These are phyloP conservation scores for Leishmania arabica DNA, from an alignment of 208 protist species.

Conservation along the genomic window DNA sequence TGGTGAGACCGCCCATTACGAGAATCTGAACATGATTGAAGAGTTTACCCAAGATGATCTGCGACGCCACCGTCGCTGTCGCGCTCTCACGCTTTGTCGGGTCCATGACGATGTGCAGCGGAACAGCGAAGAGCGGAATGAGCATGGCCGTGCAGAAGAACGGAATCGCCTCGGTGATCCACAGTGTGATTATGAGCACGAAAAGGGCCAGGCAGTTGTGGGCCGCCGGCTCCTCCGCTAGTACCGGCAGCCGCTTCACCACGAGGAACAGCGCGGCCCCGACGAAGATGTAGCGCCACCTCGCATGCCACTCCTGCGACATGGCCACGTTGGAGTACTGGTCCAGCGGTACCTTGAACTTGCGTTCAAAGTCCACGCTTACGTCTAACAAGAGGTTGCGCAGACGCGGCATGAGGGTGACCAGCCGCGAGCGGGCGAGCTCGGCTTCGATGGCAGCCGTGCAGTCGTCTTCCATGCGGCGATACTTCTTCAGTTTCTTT, in stretches of 20 bases:
- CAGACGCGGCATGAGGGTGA: conserved; percentile 71
- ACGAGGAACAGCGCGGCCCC: conserved; percentile 67
- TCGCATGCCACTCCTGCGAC: conserved; percentile 70
- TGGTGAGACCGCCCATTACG: conserved; percentile 91
- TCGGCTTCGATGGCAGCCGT: conserved; percentile 74
- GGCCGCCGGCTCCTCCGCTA: conserved; percentile 64
- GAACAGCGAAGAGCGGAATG: conserved; percentile 88
- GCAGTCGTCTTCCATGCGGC: conserved; percentile 71
- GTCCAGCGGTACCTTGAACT: conserved; percentile 83
- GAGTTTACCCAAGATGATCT: conserved; percentile 79
- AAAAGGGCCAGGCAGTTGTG: conserved; percentile 93
- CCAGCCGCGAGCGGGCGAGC: conserved; percentile 70
- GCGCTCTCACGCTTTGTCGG: conserved; percentile 52
- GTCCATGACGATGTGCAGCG: conserved; percentile 79
- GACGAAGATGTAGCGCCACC: conserved; percentile 82
- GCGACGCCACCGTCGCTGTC: conserved; percentile 63
- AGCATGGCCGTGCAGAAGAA: conserved; percentile 93
- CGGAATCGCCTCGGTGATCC: conserved; percentile 93
- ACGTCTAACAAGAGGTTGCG: conserved; percentile 69
- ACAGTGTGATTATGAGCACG: conserved; percentile 83
- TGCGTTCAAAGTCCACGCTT: conserved; percentile 80
- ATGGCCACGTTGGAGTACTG: conserved; percentile 79
- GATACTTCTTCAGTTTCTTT: conserved; percentile 91
- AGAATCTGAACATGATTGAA: conserved; percentile 94
- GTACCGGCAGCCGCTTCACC: conserved; percentile 64